These are phyloP conservation scores for Xylaria grammica DNA, from an alignment of 495 filamentous ascomycete genomes.

Conservation along the genomic window DNA sequence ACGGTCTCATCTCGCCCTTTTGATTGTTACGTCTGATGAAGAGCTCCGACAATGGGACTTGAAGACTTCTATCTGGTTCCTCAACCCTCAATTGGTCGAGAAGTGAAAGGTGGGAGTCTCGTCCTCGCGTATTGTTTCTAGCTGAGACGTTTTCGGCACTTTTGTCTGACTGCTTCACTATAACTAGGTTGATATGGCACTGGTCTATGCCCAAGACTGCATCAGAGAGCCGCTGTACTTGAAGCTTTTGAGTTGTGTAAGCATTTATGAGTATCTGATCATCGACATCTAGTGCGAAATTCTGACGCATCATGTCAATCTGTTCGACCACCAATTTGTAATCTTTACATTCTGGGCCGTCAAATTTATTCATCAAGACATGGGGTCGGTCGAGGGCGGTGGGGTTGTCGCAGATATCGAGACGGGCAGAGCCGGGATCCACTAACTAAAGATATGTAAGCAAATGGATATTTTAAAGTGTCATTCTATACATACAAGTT, in stretches of 20 bases:
- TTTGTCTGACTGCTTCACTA: slow-evolving; percentile 29
- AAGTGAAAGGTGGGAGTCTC: not conserved
- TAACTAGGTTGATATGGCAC: slow-evolving; percentile 25
- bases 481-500: too few relatives aligned
- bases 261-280: not conserved
- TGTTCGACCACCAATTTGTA: not conserved
- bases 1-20: slow-evolving; percentile 23
- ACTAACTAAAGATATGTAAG: not conserved
- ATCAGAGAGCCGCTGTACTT: slow-evolving; percentile 9
- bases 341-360: not conserved
- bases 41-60: slow-evolving; percentile 10
- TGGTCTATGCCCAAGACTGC: not conserved
- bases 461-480: too few relatives aligned
- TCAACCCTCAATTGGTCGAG: not conserved
- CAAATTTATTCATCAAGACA: not conserved
- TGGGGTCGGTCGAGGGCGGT: too few relatives aligned
- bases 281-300: not conserved
- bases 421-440: not conserved
- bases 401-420: not conserved
- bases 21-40: slow-evolving; percentile 34
- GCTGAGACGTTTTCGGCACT: not conserved
- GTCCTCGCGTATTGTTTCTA: not conserved
- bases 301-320: too few relatives aligned
- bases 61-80: not conserved
- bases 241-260: slow-evolving; percentile 12